Conservation (phyloP, 306 rosid genomes). For the Boehmeria nivea region DNA sequence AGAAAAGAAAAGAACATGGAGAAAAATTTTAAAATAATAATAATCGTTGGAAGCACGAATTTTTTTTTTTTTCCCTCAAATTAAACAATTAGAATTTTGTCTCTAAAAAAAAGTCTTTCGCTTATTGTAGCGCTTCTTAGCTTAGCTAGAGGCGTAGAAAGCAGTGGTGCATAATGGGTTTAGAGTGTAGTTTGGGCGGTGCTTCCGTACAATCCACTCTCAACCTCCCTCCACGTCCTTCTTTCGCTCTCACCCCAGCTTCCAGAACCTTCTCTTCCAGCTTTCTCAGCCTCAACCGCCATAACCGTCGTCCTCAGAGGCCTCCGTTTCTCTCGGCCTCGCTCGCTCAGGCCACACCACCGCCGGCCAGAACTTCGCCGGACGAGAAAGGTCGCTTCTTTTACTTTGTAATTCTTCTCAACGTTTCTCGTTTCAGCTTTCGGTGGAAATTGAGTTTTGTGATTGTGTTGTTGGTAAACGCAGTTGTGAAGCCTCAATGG, state of each 20-base stretch:
- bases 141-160: no score
- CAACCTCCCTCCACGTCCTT: no score
- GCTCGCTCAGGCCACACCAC: conserved; percentile 37
- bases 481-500: conserved; percentile 70
- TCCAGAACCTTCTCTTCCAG: conserved; percentile 16
- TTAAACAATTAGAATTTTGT: no score
- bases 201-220: background rate
- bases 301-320: conserved; percentile 23
- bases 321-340: conserved; percentile 27
- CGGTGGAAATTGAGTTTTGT: background rate
- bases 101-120: no score
- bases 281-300: conserved; percentile 19
- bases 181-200: background rate
- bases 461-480: conserved; percentile 2
- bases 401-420: background rate
- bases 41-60: no score
- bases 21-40: no score
- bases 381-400: conserved; percentile 42
- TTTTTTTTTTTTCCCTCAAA: no score
- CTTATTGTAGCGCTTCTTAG: no score
- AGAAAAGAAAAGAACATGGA: no score
- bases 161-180: no score
- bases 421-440: background rate
- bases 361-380: conserved; percentile 7
- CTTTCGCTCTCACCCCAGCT: conserved; percentile 23